Evolutionary conservation across 345 rosid species (phyloP).

Genomic region (Citrus inodora): DNA sequence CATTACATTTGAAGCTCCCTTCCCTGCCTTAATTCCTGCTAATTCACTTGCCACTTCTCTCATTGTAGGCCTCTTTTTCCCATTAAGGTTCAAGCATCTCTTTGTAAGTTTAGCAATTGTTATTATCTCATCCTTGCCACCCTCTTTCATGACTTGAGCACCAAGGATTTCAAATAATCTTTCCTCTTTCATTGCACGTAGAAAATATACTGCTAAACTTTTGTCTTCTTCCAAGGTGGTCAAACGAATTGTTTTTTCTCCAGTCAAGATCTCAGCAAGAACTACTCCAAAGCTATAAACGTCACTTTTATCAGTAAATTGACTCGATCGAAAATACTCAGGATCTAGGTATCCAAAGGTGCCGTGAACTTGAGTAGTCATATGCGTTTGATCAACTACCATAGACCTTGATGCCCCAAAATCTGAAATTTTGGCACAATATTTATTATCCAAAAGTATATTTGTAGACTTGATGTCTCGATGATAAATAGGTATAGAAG

Average conservation of each 20-base stretch:
- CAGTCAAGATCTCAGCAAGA: background rate
- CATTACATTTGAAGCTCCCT: too few relatives aligned
- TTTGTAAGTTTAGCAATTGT: background rate
- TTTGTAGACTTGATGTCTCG: background rate
- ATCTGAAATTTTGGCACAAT: background rate
- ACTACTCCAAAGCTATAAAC: background rate
- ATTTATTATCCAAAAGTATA: background rate
- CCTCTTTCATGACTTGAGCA: background rate
- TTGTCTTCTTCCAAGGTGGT: background rate
- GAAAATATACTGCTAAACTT: background rate
- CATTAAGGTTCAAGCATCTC: background rate
- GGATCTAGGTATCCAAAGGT: too few relatives aligned
- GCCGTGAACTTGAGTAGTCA: too few relatives aligned
- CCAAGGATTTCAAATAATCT: too few relatives aligned
- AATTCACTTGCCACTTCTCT: too few relatives aligned
- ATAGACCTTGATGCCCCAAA: too few relatives aligned
- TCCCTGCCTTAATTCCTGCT: too few relatives aligned
- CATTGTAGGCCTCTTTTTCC: too few relatives aligned
- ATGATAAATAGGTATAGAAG: background rate
- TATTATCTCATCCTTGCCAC: background rate
- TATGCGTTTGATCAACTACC: background rate
- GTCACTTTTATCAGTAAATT: background rate
- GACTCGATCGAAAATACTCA: too few relatives aligned
- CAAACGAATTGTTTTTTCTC: background rate
- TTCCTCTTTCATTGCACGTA: background rate